phyloP scores from a whole-genome alignment of 139 green algal species.

The Auxenochlorella pyrenoidosa region DNA sequence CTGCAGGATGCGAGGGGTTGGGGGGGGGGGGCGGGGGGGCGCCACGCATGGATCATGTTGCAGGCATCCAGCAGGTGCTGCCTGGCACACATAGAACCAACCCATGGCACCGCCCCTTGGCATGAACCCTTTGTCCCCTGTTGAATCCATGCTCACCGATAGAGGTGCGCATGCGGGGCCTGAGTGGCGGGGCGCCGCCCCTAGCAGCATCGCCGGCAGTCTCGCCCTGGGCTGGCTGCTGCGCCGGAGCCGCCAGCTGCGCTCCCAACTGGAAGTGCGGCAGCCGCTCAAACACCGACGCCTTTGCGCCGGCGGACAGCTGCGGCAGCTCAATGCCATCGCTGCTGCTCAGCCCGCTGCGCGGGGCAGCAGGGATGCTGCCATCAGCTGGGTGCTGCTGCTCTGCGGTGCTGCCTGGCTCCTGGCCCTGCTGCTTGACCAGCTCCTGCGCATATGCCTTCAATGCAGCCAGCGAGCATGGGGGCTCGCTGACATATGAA shows the following conservation, averaged over 20 bases:
- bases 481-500: conserved; percentile 28
- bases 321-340: not conserved
- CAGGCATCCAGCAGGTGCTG: not conserved
- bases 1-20: not conserved
- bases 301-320: not conserved
- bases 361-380: not conserved
- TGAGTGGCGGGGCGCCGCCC: not conserved
- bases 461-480: not conserved
- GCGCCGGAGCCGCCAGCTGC: not conserved
- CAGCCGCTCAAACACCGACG: not conserved
- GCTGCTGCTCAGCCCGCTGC: not conserved
- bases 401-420: not conserved
- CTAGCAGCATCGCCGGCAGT: not conserved
- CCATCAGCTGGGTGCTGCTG: not conserved
- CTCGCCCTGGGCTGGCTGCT: not conserved
- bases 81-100: not conserved
- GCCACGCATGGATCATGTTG: not conserved
- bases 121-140: not conserved
- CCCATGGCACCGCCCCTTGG: not conserved
- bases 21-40: not conserved
- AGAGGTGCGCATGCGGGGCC: not conserved
- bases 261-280: conserved; percentile 18
- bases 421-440: not conserved
- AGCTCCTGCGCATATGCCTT: conserved; percentile 15
- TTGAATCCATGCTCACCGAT: not conserved